phyloP scores from a whole-genome alignment of 164 flowering plant genomes.

The Chimonanthus salicifolius region DNA sequence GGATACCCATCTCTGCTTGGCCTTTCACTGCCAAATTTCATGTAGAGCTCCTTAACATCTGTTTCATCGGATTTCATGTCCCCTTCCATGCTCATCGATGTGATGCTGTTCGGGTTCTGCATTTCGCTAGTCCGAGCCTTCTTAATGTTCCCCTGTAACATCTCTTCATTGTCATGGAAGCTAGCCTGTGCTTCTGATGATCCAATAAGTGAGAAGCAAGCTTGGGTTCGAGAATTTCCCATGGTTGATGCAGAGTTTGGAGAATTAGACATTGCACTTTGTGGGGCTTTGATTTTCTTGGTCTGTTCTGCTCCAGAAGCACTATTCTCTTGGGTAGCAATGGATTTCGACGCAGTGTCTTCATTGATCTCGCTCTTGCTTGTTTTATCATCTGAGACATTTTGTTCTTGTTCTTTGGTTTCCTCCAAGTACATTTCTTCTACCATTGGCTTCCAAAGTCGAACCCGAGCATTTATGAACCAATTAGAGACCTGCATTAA shows the following conservation, averaged over 20 bases:
- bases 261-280: slow-evolving; percentile 18
- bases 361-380: slow-evolving; percentile 46
- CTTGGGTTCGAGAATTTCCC: slow-evolving; percentile 25
- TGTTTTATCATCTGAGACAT: slow-evolving; percentile 42
- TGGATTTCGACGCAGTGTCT: slow-evolving; percentile 38
- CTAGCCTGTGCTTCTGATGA: slow-evolving; percentile 30
- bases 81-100: slow-evolving; percentile 28
- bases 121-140: slow-evolving; percentile 45
- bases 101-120: slow-evolving; percentile 27
- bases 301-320: slow-evolving; percentile 24
- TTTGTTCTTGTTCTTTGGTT: slow-evolving; percentile 62
- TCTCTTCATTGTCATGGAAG: slow-evolving; percentile 32
- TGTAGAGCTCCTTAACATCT: slow-evolving; percentile 26
- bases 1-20: slow-evolving; percentile 54
- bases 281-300: slow-evolving; percentile 17
- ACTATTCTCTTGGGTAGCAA: slow-evolving; percentile 30
- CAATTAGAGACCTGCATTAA: slow-evolving; percentile 79
- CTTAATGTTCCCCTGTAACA: slow-evolving; percentile 57
- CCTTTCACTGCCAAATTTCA: slow-evolving; percentile 53
- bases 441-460: slow-evolving; percentile 99
- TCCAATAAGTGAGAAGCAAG: slow-evolving; percentile 58
- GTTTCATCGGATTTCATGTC: slow-evolving; percentile 37
- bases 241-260: slow-evolving; percentile 22
- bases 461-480: slow-evolving; percentile 97
- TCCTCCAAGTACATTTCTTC: slow-evolving; percentile 98